phyloP scores from a whole-genome alignment of 108 stramenopile genomes.

The Nitzschia sp. region DNA sequence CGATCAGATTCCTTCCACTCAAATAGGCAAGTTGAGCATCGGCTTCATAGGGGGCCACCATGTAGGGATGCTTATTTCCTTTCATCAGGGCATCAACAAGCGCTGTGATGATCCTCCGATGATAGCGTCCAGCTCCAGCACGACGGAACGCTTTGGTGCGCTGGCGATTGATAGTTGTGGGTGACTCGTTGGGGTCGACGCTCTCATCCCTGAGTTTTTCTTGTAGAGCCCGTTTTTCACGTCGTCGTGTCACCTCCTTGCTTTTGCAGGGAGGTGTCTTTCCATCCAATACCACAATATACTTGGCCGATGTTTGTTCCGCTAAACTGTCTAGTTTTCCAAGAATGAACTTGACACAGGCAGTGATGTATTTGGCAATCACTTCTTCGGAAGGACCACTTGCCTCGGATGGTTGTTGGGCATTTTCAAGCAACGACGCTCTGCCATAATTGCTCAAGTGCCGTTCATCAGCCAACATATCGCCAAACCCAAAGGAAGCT shows the following conservation, averaged over 20 bases:
- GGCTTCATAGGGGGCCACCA: conserved; percentile 98
- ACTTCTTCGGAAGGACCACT: conserved; percentile 18
- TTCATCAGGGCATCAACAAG: conserved; percentile 42
- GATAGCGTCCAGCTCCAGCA: conserved; percentile 60
- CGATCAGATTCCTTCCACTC: conserved; percentile 56
- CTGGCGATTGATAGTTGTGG: conserved; percentile 24
- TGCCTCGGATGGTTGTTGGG: neutral
- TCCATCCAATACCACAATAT: conserved; percentile 81
- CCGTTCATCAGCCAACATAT: conserved; percentile 62
- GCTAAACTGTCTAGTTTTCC: conserved; percentile 45
- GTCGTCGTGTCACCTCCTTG: conserved; percentile 20
- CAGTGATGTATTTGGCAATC: conserved; percentile 22
- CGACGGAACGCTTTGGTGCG: conserved; percentile 56
- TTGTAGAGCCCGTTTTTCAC: conserved; percentile 7
- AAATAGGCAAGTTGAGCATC: conserved; percentile 96
- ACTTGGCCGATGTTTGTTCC: conserved; percentile 39
- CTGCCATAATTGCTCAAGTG: conserved; percentile 75
- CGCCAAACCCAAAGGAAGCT: conserved; percentile 58
- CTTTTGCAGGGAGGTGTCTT: conserved; percentile 68
- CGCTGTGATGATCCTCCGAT: conserved; percentile 28
- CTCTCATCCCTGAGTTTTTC: conserved; percentile 26
- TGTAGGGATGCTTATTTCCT: conserved; percentile 30
- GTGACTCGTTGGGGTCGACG: conserved; percentile 23
- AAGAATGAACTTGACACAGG: conserved; percentile 51
- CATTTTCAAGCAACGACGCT: conserved; percentile 33